A percentile compares a stretch with the other conserved stretches of the same genome.
phyloP scores from a whole-genome alignment of 2,329 filamentous ascomycete genomes.

The Phialophora tarda region DNA sequence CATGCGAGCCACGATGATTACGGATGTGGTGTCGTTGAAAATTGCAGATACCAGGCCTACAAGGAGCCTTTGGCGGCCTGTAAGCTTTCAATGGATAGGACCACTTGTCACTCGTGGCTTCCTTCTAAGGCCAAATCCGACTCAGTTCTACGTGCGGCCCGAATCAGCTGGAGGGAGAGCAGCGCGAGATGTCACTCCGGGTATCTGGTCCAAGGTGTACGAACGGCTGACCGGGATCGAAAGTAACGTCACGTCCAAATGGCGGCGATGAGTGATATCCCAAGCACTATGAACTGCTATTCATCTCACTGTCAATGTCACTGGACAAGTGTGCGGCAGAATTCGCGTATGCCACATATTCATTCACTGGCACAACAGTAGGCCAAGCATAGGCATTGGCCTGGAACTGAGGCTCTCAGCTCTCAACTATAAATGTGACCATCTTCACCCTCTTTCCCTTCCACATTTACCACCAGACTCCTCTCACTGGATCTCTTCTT shows the following conservation, averaged over 20 bases:
- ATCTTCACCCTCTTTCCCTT: not conserved
- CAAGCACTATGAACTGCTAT: not conserved
- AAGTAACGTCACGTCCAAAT: constrained; percentile 29
- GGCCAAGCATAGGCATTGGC: not conserved
- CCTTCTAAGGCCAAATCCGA: constrained; percentile 49
- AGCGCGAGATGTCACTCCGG: constrained; percentile 48
- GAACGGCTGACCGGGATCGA: constrained; percentile 44
- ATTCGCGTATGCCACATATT: not conserved
- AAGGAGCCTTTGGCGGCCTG: constrained; percentile 47
- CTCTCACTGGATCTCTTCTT: not conserved
- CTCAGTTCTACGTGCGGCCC: constrained; percentile 49
- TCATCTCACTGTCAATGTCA: constrained; percentile 20
- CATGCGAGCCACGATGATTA: constrained; percentile 53
- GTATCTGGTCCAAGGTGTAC: constrained; percentile 52
- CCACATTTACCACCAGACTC: not conserved
- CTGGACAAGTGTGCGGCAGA: not conserved
- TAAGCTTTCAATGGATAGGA: constrained; percentile 48
- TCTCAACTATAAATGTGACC: not conserved
- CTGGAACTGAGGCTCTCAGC: not conserved
- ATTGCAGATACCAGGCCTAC: constrained; percentile 50
- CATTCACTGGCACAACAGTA: constrained; percentile 14
- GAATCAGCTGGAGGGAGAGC: constrained; percentile 44
- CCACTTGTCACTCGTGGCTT: constrained; percentile 45
- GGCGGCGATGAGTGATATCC: constrained; percentile 28
- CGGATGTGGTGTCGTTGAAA: constrained; percentile 49